Conservation (phyloP, 805 yeast genomes). For the Pichia nakasei region DNA sequence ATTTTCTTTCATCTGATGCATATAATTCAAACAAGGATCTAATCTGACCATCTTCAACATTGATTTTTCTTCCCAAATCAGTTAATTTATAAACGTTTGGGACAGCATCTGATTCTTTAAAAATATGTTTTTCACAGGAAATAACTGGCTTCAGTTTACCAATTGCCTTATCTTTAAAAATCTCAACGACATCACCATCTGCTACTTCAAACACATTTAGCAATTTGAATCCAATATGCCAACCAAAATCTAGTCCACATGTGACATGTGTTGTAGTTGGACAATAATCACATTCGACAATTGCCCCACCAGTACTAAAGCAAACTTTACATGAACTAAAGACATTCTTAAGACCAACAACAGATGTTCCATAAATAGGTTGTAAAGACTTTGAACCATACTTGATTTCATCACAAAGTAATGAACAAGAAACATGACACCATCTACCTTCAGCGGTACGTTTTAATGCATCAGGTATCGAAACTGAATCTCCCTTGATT, state of each 20-base stretch:
- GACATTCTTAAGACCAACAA: conserved; percentile 25
- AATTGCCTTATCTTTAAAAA: conserved; percentile 15
- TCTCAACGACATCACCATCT: conserved; percentile 11
- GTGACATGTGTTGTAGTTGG: conserved; percentile 38
- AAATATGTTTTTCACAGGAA: conserved; percentile 33
- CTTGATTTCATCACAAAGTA: conserved; percentile 39
- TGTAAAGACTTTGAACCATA: conserved; percentile 38
- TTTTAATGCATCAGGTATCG: conserved; percentile 57
- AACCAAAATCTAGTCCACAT: conserved; percentile 47
- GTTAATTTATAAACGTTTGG: conserved; percentile 24
- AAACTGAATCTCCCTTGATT: conserved; percentile 31
- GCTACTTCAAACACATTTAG: conserved; percentile 14
- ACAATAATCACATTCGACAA: conserved; percentile 41
- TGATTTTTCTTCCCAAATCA: conserved; percentile 23
- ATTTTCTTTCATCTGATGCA: conserved; percentile 27
- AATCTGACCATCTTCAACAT: conserved; percentile 16
- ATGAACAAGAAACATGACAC: conserved; percentile 71
- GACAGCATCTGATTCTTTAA: conserved; percentile 1
- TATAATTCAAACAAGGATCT: conserved; percentile 35
- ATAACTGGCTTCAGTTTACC: conserved; percentile 40
- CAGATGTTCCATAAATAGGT: conserved; percentile 35
- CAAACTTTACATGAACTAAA: conserved; percentile 37
- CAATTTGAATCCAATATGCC: conserved; percentile 46
- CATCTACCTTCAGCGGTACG: conserved; percentile 61
- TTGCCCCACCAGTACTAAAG: conserved; percentile 39